A percentile compares a stretch with the other conserved stretches of the same genome.
Conservation (phyloP, 805 yeast species). For the Starmerella ratchasimensis region DNA sequence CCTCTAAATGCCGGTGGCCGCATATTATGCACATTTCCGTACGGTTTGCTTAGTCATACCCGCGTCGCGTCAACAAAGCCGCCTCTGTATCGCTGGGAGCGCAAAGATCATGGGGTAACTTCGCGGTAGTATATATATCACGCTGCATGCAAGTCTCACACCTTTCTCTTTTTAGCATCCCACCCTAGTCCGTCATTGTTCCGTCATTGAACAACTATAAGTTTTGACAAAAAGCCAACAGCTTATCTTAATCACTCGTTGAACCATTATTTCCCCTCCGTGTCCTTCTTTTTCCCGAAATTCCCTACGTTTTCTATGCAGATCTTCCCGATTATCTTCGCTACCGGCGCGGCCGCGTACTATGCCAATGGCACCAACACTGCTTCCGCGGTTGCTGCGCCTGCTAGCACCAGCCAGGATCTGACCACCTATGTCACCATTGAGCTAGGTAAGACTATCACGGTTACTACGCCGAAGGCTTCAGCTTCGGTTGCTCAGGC, state of each 20-base stretch:
- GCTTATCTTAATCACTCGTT: background rate
- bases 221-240: background rate
- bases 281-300: background rate
- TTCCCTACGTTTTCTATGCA: background rate
- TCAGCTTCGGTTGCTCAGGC: background rate
- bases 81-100: no score
- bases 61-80: no score
- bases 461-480: slow-evolving; percentile 14
- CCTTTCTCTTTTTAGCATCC: slow-evolving; percentile 1
- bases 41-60: no score
- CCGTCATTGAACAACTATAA: background rate
- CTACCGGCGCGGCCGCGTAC: slow-evolving; percentile 4
- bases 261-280: background rate
- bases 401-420: slow-evolving; percentile 4
- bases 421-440: slow-evolving; percentile 18
- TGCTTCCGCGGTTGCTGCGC: background rate
- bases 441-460: slow-evolving; percentile 18
- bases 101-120: no score
- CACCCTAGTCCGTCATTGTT: slow-evolving; percentile 6
- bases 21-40: no score
- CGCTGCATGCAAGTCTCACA: no score
- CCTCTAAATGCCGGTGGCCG: no score
- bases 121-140: no score
- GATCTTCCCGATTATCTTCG: background rate
- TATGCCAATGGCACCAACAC: slow-evolving; percentile 2